A percentile compares a stretch with the other conserved stretches of the same genome.
phyloP scores from a whole-genome alignment of 306 rosid genomes.

The Inga oerstediana region DNA sequence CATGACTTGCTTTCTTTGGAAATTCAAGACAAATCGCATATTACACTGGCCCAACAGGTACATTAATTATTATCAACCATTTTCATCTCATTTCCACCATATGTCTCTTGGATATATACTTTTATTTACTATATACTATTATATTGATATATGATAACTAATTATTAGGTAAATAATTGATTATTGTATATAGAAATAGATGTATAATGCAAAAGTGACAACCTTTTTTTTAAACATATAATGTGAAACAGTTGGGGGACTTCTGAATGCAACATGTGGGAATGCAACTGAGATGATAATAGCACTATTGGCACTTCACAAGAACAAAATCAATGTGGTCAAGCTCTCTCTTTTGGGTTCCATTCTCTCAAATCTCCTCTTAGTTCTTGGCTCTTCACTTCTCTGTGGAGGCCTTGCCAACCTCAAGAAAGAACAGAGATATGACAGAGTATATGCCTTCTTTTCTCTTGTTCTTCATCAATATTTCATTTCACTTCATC shows the following conservation, averaged over 20 bases:
- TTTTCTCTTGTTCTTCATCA: not conserved
- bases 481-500: not conserved
- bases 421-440: conserved; percentile 63
- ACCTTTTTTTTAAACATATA: too few species aligned
- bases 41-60: conserved; percentile 92
- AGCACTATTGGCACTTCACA: conserved; percentile 72
- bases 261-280: conserved; percentile 96
- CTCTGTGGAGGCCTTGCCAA: conserved; percentile 85
- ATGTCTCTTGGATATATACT: not conserved
- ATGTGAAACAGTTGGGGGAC: conserved; percentile 76
- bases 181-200: not conserved
- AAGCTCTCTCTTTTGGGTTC: conserved; percentile 91
- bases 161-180: not conserved
- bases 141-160: too few species aligned
- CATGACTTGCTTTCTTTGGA: not conserved
- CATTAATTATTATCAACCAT: not conserved
- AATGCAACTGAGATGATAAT: conserved; percentile 94
- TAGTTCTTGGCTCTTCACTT: conserved; percentile 91
- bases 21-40: conserved; percentile 77
- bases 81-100: not conserved
- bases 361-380: conserved; percentile 89
- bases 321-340: conserved; percentile 69
- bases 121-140: not conserved
- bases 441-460: conserved; percentile 61
- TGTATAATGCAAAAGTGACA: too few species aligned